A percentile compares a stretch with the other conserved stretches of the same genome.
phyloP scores from a whole-genome alignment of 139 green algal species.

The Chloropicon primus region DNA sequence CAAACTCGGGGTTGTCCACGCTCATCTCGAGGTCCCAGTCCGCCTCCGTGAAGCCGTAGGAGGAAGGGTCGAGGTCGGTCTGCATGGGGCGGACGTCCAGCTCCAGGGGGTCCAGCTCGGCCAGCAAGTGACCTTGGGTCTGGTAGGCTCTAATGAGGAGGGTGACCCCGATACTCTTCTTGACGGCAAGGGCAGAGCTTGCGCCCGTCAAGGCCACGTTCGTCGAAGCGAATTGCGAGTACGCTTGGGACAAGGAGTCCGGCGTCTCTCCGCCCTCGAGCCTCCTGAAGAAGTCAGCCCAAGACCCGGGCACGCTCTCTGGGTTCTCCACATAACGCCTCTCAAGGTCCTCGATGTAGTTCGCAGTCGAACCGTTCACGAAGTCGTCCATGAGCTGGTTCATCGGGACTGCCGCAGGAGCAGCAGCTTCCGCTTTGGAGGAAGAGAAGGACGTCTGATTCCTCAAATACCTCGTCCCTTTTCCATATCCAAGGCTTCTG shows the following conservation, averaged over 20 bases:
- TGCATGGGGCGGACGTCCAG: conserved; percentile 42
- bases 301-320: conserved; percentile 65
- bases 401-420: conserved; percentile 61
- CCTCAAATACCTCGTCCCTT: too few relatives aligned
- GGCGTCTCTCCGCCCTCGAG: conserved; percentile 54
- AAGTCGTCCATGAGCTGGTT: conserved; percentile 87
- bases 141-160: conserved; percentile 88
- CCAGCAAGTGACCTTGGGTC: conserved; percentile 61
- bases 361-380: conserved; percentile 67
- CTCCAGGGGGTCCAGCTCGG: conserved; percentile 80
- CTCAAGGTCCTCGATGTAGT: conserved; percentile 84
- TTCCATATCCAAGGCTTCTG: too few relatives aligned
- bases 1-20: conserved; percentile 15
- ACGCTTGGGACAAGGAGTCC: conserved; percentile 76
- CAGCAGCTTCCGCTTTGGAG: background rate
- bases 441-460: too few relatives aligned
- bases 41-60: conserved; percentile 84
- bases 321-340: conserved; percentile 62
- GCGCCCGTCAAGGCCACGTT: conserved; percentile 22
- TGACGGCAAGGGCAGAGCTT: conserved; percentile 75
- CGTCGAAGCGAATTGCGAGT: conserved; percentile 61
- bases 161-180: conserved; percentile 83
- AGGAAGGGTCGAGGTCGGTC: conserved; percentile 62
- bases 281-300: conserved; percentile 62
- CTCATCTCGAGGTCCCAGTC: conserved; percentile 82